Percentiles rank a stretch among this genome's conserved stretches.
phyloP scores from a whole-genome alignment of 192 early-diverging fungal genomes.

The Podila epigama region DNA sequence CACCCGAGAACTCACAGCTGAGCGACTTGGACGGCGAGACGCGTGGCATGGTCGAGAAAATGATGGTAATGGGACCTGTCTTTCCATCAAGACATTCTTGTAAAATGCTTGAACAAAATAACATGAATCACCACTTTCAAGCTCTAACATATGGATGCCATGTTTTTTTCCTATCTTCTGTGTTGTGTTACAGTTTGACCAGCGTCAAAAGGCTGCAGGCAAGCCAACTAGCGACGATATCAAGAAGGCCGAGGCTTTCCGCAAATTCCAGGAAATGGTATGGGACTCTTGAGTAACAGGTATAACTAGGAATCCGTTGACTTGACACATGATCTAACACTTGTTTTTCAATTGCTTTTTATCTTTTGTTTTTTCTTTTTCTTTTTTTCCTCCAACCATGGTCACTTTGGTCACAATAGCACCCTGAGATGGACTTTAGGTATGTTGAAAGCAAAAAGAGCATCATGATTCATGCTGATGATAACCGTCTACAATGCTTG shows the following conservation, averaged over 20 bases:
- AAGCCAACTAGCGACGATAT: constrained; percentile 80
- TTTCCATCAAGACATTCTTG: not conserved
- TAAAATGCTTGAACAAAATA: not conserved
- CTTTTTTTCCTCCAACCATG: not conserved
- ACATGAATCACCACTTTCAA: not conserved
- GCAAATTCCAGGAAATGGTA: constrained; percentile 73
- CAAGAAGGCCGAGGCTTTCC: constrained; percentile 78
- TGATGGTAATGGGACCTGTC: constrained; percentile 73
- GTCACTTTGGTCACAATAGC: too few species aligned
- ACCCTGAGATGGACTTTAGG: constrained; percentile 74
- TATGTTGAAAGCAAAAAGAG: too few species aligned
- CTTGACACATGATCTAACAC: not conserved
- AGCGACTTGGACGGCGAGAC: constrained; percentile 90
- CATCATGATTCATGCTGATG: too few species aligned
- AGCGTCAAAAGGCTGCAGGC: constrained; percentile 83
- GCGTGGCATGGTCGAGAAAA: constrained; percentile 92
- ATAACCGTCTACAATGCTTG: too few species aligned
- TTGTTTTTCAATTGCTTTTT: not conserved
- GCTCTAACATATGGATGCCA: not conserved
- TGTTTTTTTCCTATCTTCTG: constrained; percentile 3
- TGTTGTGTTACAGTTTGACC: constrained; percentile 92
- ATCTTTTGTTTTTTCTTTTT: not conserved
- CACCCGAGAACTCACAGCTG: constrained; percentile 90
- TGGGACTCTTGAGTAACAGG: not conserved
- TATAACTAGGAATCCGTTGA: not conserved